Base-by-base conservation (phyloP, 2,329 filamentous ascomycete genomes). In the Fusarium sp. region DNA sequence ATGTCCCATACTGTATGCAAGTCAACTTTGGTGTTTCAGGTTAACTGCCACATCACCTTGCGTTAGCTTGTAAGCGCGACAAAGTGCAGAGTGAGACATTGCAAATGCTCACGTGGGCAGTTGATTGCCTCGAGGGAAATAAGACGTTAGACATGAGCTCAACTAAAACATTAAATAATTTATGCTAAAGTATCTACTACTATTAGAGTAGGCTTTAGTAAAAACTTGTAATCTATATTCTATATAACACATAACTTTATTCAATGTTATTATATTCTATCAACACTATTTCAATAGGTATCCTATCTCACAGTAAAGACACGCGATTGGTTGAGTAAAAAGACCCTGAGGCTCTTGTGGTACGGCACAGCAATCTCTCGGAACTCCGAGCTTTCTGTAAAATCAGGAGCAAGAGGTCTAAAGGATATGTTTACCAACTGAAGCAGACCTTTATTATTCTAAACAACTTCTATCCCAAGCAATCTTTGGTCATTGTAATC, bases 21-120 rank as follows among this genome's bases (percentile, higher is more conserved):
- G 53, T 63, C 57, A 65, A 52, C 49, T 36, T 50, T 19, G 19
- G 41, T 40, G 58, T 58, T 48, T 64, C 59, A 63, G 61, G 52
- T 53, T 38, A 31, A 58, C 19, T 32, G 39, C 57, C 61, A 50
- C 47, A 65, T 54, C 60, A 47, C 44, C 46, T 45, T 43, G 43
- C 55, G 51, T 53, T 50, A 61, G 61, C 42, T 49, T 51, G 19
- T 12, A 39, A 46, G 42, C 32, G 29, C 15, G 25, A 47, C 34
- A 55, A 25, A 32, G 28, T 28, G 28, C 26, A 29, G 19, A 48
- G 44, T 36, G 32, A 28, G 29, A 31, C 46, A 15, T 44, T 9
- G 12, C 31, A 4, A 26, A 11, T 35, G 36, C 43, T 58, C 53
- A 51, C 19, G 34, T 15, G 29, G 15, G n/a, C 19, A 15, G 15